These are phyloP conservation scores for Condylostoma magnum DNA, from an alignment of 169 alveolate species.

Conservation along the genomic window DNA sequence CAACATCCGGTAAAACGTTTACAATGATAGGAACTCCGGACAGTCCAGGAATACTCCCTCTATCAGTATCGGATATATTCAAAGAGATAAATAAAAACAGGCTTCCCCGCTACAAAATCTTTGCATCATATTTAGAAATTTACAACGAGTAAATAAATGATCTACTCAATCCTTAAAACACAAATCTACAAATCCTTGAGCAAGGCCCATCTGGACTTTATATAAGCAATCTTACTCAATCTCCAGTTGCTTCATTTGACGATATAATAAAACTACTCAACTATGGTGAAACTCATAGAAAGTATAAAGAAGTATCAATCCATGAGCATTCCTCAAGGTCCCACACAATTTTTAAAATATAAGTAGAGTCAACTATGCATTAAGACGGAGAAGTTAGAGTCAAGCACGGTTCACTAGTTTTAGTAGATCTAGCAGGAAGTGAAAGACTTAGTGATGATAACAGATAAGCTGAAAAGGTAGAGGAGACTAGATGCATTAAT, in stretches of 20 bases:
- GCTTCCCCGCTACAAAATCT: constrained; percentile 53
- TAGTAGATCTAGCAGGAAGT: constrained; percentile 89
- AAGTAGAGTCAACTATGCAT: constrained; percentile 46
- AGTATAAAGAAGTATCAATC: constrained; percentile 71
- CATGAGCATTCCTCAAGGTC: constrained; percentile 85
- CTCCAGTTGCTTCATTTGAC: constrained; percentile 67
- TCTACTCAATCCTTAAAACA: constrained; percentile 63
- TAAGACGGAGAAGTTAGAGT: constrained; percentile 46
- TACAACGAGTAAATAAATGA: constrained; percentile 82
- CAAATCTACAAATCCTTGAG: constrained; percentile 69
- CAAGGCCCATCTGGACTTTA: constrained; percentile 59
- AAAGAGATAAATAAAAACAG: constrained; percentile 57
- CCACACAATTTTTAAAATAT: constrained; percentile 78
- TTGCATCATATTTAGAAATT: constrained; percentile 79
- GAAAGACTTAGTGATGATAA: constrained; percentile 64
- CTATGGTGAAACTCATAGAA: constrained; percentile 82
- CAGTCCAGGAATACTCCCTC: constrained; percentile 77
- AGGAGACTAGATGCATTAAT: constrained; percentile 73
- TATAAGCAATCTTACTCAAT: constrained; percentile 47
- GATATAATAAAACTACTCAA: constrained; percentile 73
- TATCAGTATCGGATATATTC: constrained; percentile 70
- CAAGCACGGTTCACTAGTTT: constrained; percentile 38
- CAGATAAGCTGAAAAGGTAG: constrained; percentile 32
- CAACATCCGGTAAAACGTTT: constrained; percentile 81
- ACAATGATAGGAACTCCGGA: constrained; percentile 71